A percentile compares a stretch with the other conserved stretches of the same genome.
Conservation (phyloP, 2,329 filamentous ascomycete genomes). For the Aspergillus alliaceus region DNA sequence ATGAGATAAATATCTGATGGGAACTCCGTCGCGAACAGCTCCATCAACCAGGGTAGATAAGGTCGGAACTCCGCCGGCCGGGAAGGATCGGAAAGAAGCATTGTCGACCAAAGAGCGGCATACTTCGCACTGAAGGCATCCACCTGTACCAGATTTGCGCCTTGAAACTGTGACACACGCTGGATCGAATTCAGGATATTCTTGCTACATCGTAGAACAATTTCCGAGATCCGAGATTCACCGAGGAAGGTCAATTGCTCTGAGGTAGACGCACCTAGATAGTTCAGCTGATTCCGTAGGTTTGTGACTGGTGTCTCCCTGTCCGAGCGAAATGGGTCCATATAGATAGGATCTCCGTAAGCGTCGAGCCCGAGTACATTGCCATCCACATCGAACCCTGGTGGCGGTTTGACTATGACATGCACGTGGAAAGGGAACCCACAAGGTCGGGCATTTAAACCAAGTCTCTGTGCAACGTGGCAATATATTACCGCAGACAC, state of each 20-base stretch:
- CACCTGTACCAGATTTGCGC: conserved; percentile 34
- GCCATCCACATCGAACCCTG: conserved; percentile 62
- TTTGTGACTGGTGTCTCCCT: conserved; percentile 63
- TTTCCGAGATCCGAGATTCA: conserved; percentile 63
- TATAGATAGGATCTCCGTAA: conserved; percentile 64
- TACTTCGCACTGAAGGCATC: conserved; percentile 67
- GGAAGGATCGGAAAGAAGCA: conserved; percentile 51
- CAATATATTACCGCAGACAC: conserved; percentile 87
- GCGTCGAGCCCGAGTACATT: conserved; percentile 21
- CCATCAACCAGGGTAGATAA: conserved; percentile 64
- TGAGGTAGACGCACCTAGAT: conserved; percentile 45
- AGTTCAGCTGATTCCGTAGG: conserved; percentile 61
- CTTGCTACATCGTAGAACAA: conserved; percentile 73
- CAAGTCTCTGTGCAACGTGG: conserved; percentile 71
- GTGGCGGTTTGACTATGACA: conserved; percentile 67
- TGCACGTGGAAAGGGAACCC: conserved; percentile 85
- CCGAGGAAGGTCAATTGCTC: conserved; percentile 57
- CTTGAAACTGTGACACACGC: conserved; percentile 43
- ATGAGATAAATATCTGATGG: conserved; percentile 72
- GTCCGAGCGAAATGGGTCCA: conserved; percentile 76
- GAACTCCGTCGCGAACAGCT: conserved; percentile 64
- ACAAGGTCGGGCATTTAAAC: conserved; percentile 74
- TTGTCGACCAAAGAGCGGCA: conserved; percentile 69
- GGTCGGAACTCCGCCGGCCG: conserved; percentile 57
- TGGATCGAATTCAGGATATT: conserved; percentile 78